phyloP scores from a whole-genome alignment of 2,329 filamentous ascomycete species.

The Monilinia fructicola region DNA sequence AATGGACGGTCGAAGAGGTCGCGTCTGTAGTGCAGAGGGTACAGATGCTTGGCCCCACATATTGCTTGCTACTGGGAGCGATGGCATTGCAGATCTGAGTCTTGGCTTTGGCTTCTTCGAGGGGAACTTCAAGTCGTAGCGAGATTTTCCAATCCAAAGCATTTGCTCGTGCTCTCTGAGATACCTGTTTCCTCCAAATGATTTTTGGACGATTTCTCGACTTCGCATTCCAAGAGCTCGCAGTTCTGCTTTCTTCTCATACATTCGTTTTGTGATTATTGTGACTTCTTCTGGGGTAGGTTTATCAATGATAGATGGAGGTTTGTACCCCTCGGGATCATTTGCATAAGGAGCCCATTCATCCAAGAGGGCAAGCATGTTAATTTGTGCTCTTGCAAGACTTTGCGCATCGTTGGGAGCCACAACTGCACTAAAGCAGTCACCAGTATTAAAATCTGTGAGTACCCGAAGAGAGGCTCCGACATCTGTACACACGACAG shows the following conservation, averaged over 20 bases:
- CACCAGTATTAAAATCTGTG: slow-evolving; percentile 52
- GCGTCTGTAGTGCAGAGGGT: slow-evolving; percentile 14
- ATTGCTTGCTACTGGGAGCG: slow-evolving; percentile 17
- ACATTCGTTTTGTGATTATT: slow-evolving; percentile 55
- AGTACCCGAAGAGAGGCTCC: slow-evolving; percentile 55
- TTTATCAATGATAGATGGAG: slow-evolving; percentile 33
- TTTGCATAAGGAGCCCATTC: slow-evolving; percentile 61
- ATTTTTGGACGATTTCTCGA: slow-evolving; percentile 57
- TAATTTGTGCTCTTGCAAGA: slow-evolving; percentile 61
- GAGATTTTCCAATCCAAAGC: slow-evolving; percentile 49
- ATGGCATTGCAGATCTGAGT: slow-evolving; percentile 13
- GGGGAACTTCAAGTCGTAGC: slow-evolving; percentile 16
- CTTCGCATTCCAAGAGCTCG: slow-evolving; percentile 59
- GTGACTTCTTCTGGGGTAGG: slow-evolving; percentile 52
- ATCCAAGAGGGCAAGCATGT: slow-evolving; percentile 59
- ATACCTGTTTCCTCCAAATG: slow-evolving; percentile 59
- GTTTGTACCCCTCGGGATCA: slow-evolving; percentile 17
- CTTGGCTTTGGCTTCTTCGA: not conserved
- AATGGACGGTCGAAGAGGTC: slow-evolving; percentile 15
- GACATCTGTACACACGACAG: slow-evolving; percentile 57
- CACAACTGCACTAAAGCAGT: slow-evolving; percentile 60
- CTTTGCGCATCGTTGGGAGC: slow-evolving; percentile 62
- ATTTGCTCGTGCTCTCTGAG: slow-evolving; percentile 62
- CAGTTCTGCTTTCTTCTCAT: slow-evolving; percentile 55
- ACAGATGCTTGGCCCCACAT: slow-evolving; percentile 24